These are phyloP conservation scores for Kokia cookei DNA, from an alignment of 441 rosid genomes.

Conservation along the genomic window DNA sequence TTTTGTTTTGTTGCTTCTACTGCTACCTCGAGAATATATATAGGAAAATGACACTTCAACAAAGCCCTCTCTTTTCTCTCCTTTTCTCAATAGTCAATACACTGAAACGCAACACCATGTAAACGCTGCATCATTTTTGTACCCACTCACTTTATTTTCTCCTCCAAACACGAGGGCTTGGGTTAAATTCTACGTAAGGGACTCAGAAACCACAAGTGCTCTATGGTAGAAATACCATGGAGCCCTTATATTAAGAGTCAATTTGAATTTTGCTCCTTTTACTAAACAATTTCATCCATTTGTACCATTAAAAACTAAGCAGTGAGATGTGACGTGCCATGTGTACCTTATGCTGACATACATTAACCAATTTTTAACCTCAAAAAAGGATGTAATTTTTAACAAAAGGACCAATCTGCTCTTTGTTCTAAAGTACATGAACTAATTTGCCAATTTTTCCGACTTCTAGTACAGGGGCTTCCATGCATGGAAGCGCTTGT, in stretches of 20 bases:
- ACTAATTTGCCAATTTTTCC: no score
- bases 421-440: no score
- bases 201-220: background rate
- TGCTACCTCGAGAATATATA: conserved; percentile 31
- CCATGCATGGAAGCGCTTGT: no score
- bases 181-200: conserved; percentile 10
- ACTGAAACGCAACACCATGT: background rate
- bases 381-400: no score
- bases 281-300: no score
- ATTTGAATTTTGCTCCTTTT: accelerated
- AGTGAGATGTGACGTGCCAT: no score
- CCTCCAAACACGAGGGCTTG: conserved; percentile 25
- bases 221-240: no score
- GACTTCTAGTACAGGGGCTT: no score
- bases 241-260: background rate
- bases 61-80: conserved; percentile 12
- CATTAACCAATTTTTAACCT: accelerated
- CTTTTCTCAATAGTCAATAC: conserved; percentile 24
- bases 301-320: no score
- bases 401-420: no score
- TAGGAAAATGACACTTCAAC: conserved; percentile 33
- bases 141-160: background rate
- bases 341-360: no score
- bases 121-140: background rate
- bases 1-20: background rate